Conservation (phyloP, 2,329 filamentous ascomycete species). For the Pseudopyricularia cyperi region DNA sequence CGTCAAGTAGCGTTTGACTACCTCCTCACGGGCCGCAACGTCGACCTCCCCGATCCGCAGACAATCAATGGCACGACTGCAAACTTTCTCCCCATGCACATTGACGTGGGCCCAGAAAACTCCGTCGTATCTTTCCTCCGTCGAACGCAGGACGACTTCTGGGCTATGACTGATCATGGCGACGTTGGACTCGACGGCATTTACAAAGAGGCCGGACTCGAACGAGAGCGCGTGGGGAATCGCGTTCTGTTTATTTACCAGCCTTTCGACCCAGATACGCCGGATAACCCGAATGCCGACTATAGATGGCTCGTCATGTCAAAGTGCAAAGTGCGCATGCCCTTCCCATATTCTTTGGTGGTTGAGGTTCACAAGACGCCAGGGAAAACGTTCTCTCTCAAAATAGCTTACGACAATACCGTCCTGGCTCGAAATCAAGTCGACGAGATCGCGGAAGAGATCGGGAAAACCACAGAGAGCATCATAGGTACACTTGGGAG, state of each 20-base stretch:
- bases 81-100: conserved; percentile 22
- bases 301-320: conserved; percentile 11
- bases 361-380: conserved; percentile 8
- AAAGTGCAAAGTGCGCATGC: conserved; percentile 9
- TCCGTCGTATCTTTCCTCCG: neutral
- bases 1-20: conserved; percentile 18
- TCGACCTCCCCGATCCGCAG: conserved; percentile 20
- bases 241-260: conserved; percentile 4
- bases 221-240: neutral
- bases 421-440: neutral
- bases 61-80: conserved; percentile 21
- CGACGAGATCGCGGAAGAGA: neutral
- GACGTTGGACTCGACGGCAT: conserved; percentile 4
- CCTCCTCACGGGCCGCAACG: conserved; percentile 23
- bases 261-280: conserved; percentile 5
- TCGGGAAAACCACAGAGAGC: neutral
- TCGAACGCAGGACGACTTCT: conserved; percentile 4
- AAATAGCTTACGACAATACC: conserved; percentile 7
- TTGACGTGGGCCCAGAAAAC: conserved; percentile 5
- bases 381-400: conserved; percentile 5
- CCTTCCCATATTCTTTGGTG: conserved; percentile 7
- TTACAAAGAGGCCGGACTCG: neutral
- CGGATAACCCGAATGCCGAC: conserved; percentile 1
- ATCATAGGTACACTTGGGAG: too few species aligned
- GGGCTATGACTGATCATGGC: conserved; percentile 5